A percentile compares a stretch with the other conserved stretches of the same genome.
Evolutionary conservation across 2,329 filamentous ascomycete species (phyloP).

Genomic region (Stemphylium vesicarium): DNA sequence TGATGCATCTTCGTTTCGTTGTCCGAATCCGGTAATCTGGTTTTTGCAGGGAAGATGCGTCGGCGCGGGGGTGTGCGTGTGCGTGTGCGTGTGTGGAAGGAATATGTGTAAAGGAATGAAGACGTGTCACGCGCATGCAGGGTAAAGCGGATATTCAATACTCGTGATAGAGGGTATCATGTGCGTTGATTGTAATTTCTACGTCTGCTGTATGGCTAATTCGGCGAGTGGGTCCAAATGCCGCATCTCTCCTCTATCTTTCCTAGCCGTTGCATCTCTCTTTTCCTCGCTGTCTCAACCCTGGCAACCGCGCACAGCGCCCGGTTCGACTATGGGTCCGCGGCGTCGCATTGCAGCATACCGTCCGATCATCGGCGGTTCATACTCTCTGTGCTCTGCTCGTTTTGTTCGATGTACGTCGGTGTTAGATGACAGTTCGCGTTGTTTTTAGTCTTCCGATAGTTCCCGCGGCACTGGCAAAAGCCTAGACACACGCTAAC

Average conservation of each 20-base stretch:
- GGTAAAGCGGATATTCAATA: neutral
- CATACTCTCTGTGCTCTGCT: neutral
- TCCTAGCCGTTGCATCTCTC: neutral
- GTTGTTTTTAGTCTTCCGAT: constrained; percentile 10
- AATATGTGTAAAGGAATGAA: neutral
- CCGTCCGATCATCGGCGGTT: constrained; percentile 6
- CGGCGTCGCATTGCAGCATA: constrained; percentile 8
- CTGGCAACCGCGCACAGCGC: constrained; percentile 5
- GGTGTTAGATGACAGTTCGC: neutral
- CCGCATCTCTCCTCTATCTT: neutral
- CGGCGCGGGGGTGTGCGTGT: too few relatives aligned
- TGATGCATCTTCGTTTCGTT: too few relatives aligned
- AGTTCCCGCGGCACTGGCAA: constrained; percentile 7
- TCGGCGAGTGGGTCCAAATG: neutral
- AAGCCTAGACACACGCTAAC: constrained; percentile 8
- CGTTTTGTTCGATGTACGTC: constrained; percentile 2
- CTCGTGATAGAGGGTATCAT: neutral
- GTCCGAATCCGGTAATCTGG: too few relatives aligned
- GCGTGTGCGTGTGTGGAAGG: neutral
- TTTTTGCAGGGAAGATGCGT: too few relatives aligned
- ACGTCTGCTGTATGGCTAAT: neutral
- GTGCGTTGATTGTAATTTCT: constrained; percentile 1
- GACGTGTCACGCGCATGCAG: neutral
- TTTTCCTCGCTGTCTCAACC: neutral
- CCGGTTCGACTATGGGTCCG: constrained; percentile 1